Evolutionary conservation across 352 stramenopile species (phyloP).

Genomic region (Phytophthora ohioensis): DNA sequence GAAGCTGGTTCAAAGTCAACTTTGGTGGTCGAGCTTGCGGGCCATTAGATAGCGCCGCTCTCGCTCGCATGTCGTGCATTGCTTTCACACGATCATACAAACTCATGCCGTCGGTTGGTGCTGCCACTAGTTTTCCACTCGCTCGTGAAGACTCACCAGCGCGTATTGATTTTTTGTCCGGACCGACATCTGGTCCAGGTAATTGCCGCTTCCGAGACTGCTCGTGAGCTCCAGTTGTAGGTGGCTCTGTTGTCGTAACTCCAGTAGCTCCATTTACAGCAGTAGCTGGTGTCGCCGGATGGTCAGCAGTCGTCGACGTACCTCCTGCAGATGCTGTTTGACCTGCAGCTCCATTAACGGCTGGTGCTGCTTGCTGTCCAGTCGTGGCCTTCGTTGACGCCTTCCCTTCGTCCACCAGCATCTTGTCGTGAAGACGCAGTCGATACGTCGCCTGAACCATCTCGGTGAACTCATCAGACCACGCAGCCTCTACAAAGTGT

Average conservation of each 20-base stretch:
- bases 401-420: slow-evolving; percentile 19
- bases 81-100: slow-evolving; percentile 56
- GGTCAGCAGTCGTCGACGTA: slow-evolving; percentile 1
- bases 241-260: neutral
- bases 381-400: slow-evolving; percentile 8
- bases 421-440: slow-evolving; percentile 42
- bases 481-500: slow-evolving; percentile 49
- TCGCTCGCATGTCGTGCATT: slow-evolving; percentile 51
- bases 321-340: slow-evolving; percentile 2
- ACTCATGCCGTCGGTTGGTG: slow-evolving; percentile 41
- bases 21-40: slow-evolving; percentile 24
- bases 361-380: slow-evolving; percentile 5
- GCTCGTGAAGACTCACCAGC: slow-evolving; percentile 1
- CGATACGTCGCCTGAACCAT: slow-evolving; percentile 44
- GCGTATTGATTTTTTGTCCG: slow-evolving; percentile 29
- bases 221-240: slow-evolving; percentile 11
- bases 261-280: slow-evolving; percentile 3
- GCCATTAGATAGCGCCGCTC: slow-evolving; percentile 14
- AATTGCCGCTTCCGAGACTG: slow-evolving; percentile 45
- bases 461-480: slow-evolving; percentile 46
- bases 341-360: slow-evolving; percentile 7
- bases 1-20: slow-evolving; percentile 20
- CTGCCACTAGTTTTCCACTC: slow-evolving; percentile 4
- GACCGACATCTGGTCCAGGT: slow-evolving; percentile 21
- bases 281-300: neutral